A percentile compares a stretch with the other conserved stretches of the same genome.
Evolutionary conservation across 306 rosid genomes (phyloP).

Genomic region (Lagenaria siceraria): DNA sequence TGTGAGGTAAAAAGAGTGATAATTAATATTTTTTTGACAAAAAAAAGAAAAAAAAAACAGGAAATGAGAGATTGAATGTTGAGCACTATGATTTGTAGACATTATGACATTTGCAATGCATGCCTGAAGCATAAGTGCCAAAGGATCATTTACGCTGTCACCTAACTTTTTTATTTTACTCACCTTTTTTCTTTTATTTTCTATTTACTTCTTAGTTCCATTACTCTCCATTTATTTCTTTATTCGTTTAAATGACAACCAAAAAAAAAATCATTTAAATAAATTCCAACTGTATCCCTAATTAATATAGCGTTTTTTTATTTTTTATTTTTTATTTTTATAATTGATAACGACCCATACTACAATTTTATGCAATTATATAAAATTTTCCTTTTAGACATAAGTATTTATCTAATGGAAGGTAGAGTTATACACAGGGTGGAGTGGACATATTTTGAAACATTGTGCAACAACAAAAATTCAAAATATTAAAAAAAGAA

Average conservation of each 20-base stretch:
- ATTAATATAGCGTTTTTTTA: not conserved
- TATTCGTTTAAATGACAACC: not conserved
- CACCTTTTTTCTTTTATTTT: not conserved
- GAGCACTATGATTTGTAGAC: not conserved
- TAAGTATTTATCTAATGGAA: not conserved
- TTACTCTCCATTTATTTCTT: not conserved
- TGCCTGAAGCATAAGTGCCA: not conserved
- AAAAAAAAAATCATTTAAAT: not conserved
- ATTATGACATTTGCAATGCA: constrained; percentile 2
- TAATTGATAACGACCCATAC: not conserved
- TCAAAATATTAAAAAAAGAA: not conserved
- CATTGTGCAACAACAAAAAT: not conserved
- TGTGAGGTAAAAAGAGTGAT: not conserved
- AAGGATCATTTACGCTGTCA: not conserved
- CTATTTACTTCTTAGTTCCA: not conserved
- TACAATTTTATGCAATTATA: not conserved
- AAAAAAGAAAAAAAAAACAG: not conserved
- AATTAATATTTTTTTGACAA: too few species aligned
- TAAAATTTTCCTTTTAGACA: not conserved
- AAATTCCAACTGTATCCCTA: not conserved
- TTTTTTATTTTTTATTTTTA: too few species aligned
- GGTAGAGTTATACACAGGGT: not conserved
- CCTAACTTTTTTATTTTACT: constrained; percentile 1
- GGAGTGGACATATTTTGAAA: not conserved
- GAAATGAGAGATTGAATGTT: not conserved